Base-by-base conservation (phyloP, 2,329 filamentous ascomycete genomes). In the Trichoderma afroharzianum region DNA sequence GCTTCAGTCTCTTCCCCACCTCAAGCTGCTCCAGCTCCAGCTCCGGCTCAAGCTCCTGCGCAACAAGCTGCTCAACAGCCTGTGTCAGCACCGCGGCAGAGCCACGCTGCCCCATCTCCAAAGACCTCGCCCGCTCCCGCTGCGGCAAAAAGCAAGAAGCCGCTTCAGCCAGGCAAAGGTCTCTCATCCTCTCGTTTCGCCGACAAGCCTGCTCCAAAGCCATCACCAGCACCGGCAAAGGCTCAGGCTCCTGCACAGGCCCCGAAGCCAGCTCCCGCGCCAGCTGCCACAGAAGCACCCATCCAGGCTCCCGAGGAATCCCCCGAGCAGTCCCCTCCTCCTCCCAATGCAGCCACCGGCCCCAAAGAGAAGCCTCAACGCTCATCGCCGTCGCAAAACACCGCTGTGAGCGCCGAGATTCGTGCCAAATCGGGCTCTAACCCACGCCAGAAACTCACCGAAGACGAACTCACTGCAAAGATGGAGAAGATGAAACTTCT, bases 401-500 rank as follows among this genome's bases (percentile, higher is more conserved):
- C 80, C 14, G 79, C 81, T 43, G 76, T 76, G 50, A 82, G 81
- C 26, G 79, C 80, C 6, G 80, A 83, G 58, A 76, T 81, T 9
- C 87, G 88, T 11, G 77, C 87, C 11, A 81, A 82, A 68, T 89
- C 87, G 2, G 88, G 88, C 72, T 85, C 84, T 14, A 89, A 89
- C 80, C 88, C 88, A 28, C 86, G 88, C 12, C 85, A 85, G 28
- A 90, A 90, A 79, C 84, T 89, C 32, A 90, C 88, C 0, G 88
- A 91, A 0, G 80, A 82, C 1, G 86, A 91, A 79, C 84, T 91
- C 4, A 82, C 87, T 0, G 85, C 82, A 72, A 89, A 89, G 77
- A 88, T 91, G 85, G 86, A 87, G 75, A 82, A 87, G 77, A 90
- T 89, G 86, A 88, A 88, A 71, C 83, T 90, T 9, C 78, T 88